Base-by-base conservation (phyloP, 169 alveolate species). In the Cryptosporidium canis region DNA sequence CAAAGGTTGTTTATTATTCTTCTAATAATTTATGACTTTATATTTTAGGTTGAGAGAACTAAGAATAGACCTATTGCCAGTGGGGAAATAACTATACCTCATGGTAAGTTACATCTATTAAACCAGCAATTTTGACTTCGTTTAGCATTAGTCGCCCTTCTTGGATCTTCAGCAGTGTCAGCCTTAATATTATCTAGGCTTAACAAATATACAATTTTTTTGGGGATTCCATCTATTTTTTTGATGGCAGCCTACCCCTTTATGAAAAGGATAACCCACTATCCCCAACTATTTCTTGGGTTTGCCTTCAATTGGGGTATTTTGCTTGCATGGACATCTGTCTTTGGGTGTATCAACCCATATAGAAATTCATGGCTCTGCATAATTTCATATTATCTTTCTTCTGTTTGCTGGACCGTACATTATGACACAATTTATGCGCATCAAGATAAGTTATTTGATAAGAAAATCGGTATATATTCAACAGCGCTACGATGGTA, bases 401-500 rank as follows among this genome's bases (percentile, higher is more conserved):
- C 94, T 2, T 92, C 97, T 24, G 90, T 93, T 5, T 83, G 92
- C n/a, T 96, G 98, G 97, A 96, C 98, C 2, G 53, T 97, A 4
- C 93, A 96, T 35, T 97, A 97, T 61, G 99, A 97, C 85, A 95
- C 99, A 3, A 94, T 97, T 37, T 97, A 97, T 92, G 99, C 98
- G 1, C 97, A 95, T 90, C 97, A 95, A 84, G 99, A 96, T 91
- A 95, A 92, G 70, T 35, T 90, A 35, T 94, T 90, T 65, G 99
- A 97, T 85, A 85, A 85, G 44, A 71, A 68, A 67, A 85, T 97
- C 18, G 97, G 98, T 2, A 70, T 97, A 29, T 93, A 94, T 24
- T 95, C 98, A 18, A 83, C 98, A 43, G 98, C 99, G n/a, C 93
- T 96, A n/a, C 83, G 92, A 33, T 95, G 98, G 97, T 90, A 85